phyloP scores from a whole-genome alignment of 1,139 yeast species.

The Taiozyma sp. region DNA sequence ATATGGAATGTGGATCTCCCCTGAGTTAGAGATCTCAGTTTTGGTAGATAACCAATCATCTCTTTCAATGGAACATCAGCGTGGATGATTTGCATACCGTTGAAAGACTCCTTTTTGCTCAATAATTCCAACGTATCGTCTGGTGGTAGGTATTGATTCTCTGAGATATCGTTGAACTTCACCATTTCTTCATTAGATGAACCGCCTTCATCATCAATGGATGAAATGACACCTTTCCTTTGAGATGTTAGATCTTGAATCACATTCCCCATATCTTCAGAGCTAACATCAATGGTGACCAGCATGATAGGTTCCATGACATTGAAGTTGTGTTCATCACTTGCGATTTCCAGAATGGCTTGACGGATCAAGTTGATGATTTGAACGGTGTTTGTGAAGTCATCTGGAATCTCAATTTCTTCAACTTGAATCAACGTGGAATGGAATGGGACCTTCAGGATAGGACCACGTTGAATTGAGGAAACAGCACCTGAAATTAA shows the following conservation, averaged over 20 bases:
- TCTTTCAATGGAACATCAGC: constrained; percentile 85
- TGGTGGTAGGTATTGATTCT: constrained; percentile 51
- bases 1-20: constrained; percentile 85
- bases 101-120: constrained; percentile 25
- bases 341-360: constrained; percentile 37
- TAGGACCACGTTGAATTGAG: constrained; percentile 63
- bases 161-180: constrained; percentile 51
- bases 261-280: constrained; percentile 76
- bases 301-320: constrained; percentile 87
- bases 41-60: constrained; percentile 85
- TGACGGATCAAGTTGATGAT: constrained; percentile 42
- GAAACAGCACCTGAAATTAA: constrained; percentile 61
- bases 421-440: constrained; percentile 52
- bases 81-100: constrained; percentile 45
- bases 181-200: constrained; percentile 33
- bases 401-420: constrained; percentile 52
- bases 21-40: constrained; percentile 77
- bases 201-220: constrained; percentile 58
- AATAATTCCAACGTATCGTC: constrained; percentile 40
- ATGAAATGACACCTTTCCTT: constrained; percentile 62
- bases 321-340: constrained; percentile 33
- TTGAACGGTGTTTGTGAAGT: constrained; percentile 36
- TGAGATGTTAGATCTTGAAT: constrained; percentile 75
- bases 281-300: constrained; percentile 61
- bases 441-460: constrained; percentile 54